These are phyloP conservation scores for Claviceps africana DNA, from an alignment of 2,329 filamentous ascomycete species.

Conservation along the genomic window DNA sequence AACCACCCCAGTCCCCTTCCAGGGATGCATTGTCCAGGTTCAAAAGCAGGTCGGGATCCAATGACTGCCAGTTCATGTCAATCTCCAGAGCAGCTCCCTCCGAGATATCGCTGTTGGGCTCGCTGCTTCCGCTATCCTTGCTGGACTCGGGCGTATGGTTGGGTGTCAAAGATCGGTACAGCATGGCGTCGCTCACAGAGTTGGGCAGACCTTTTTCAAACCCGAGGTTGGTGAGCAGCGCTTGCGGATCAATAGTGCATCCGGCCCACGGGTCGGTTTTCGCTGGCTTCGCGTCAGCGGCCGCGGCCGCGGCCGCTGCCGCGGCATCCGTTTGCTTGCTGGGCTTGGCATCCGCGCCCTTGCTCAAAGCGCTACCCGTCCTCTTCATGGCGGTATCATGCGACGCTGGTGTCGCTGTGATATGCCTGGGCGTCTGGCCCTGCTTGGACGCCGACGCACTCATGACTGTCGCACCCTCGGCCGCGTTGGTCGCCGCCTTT, in stretches of 20 bases:
- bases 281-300: background rate
- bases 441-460: conserved; percentile 30
- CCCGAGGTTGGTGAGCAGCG: conserved; percentile 20
- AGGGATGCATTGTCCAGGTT: conserved; percentile 25
- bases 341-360: conserved; percentile 22
- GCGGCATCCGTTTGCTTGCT: conserved; percentile 13
- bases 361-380: conserved; percentile 32
- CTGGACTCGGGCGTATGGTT: conserved; percentile 52
- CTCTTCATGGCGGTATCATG: conserved; percentile 37
- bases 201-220: conserved; percentile 24
- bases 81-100: conserved; percentile 41
- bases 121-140: conserved; percentile 44
- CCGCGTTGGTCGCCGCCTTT: conserved; percentile 17
- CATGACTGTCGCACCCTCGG: conserved; percentile 23
- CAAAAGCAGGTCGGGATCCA: conserved; percentile 31
- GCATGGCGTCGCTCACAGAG: conserved; percentile 36
- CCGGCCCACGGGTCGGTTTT: conserved; percentile 21
- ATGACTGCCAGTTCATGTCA: conserved; percentile 34
- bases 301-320: background rate
- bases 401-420: conserved; percentile 34
- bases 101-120: conserved; percentile 48
- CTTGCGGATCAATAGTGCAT: conserved; percentile 38
- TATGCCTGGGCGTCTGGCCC: conserved; percentile 30
- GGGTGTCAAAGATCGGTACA: conserved; percentile 42
- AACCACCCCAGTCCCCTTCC: conserved; percentile 11